These are phyloP conservation scores for Sporothrix brunneoviolacea DNA, from an alignment of 2,329 filamentous ascomycete species.

Conservation along the genomic window DNA sequence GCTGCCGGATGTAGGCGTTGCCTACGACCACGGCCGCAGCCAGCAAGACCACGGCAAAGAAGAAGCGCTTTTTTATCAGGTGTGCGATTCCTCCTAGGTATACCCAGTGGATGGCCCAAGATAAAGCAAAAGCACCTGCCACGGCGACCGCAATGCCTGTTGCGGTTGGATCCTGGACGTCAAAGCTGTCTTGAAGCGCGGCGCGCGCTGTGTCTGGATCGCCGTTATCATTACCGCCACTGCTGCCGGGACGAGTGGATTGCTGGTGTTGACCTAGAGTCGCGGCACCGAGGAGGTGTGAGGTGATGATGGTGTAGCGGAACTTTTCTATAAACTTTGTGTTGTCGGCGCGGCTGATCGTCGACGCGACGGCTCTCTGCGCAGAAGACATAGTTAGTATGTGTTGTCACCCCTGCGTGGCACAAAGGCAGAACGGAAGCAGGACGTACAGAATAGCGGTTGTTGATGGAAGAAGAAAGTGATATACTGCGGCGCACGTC, in stretches of 20 bases:
- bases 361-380: constrained; percentile 63
- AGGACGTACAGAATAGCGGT: constrained; percentile 45
- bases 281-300: constrained; percentile 71
- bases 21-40: constrained; percentile 52
- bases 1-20: constrained; percentile 67
- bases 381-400: background rate
- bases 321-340: constrained; percentile 85
- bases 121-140: constrained; percentile 60
- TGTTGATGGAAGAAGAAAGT: constrained; percentile 39
- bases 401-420: no score
- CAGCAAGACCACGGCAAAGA: constrained; percentile 38
- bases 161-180: constrained; percentile 24
- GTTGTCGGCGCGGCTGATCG: constrained; percentile 71
- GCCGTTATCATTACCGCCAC: background rate
- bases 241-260: constrained; percentile 1
- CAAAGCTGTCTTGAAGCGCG: constrained; percentile 1
- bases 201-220: background rate
- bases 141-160: constrained; percentile 47
- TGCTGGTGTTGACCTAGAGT: constrained; percentile 38
- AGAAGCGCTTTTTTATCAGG: constrained; percentile 50
- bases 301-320: constrained; percentile 86
- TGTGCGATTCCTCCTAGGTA: constrained; percentile 44
- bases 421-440: no score
- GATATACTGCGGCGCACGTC: constrained; percentile 34
- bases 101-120: constrained; percentile 67